These are phyloP conservation scores for Ajuga chamaepitys DNA, from an alignment of 257 asterid genomes.

Conservation along the genomic window DNA sequence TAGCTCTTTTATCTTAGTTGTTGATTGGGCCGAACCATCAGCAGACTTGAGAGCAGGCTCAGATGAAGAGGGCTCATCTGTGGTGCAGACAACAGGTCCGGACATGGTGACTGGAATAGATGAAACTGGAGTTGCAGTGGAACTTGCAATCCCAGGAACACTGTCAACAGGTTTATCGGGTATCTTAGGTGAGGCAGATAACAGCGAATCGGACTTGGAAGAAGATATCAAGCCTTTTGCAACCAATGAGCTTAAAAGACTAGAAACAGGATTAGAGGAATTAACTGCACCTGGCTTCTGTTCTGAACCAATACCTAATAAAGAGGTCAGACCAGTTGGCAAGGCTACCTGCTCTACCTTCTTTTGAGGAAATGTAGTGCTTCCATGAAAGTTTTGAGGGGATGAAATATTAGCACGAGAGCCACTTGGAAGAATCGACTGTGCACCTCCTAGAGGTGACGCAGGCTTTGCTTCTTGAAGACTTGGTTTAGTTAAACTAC, in stretches of 20 bases:
- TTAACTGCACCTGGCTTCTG: constrained; percentile 27
- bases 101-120: constrained; percentile 28
- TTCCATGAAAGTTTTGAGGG: constrained; percentile 19
- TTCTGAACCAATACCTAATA: constrained; percentile 24
- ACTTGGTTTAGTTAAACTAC: constrained; percentile 24
- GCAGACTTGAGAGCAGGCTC: constrained; percentile 23
- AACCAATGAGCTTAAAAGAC: constrained; percentile 70
- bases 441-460: constrained; percentile 21
- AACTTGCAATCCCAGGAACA: constrained; percentile 29
- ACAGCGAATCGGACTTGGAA: constrained; percentile 35
- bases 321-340: constrained; percentile 23
- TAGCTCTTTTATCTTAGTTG: constrained; percentile 32
- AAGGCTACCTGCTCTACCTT: constrained; percentile 29
- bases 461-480: constrained; percentile 27
- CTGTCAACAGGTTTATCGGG: constrained; percentile 30
- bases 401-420: constrained; percentile 14
- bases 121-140: constrained; percentile 29
- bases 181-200: constrained; percentile 21
- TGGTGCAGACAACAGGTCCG: constrained; percentile 24
- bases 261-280: constrained; percentile 66
- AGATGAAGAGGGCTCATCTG: constrained; percentile 22
- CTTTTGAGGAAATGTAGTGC: constrained; percentile 24
- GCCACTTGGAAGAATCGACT: constrained; percentile 25
- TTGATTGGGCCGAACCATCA: constrained; percentile 25
- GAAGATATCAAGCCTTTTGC: constrained; percentile 75